Conservation (phyloP, 2,329 filamentous ascomycete species). For the Seiridium cupressi region DNA sequence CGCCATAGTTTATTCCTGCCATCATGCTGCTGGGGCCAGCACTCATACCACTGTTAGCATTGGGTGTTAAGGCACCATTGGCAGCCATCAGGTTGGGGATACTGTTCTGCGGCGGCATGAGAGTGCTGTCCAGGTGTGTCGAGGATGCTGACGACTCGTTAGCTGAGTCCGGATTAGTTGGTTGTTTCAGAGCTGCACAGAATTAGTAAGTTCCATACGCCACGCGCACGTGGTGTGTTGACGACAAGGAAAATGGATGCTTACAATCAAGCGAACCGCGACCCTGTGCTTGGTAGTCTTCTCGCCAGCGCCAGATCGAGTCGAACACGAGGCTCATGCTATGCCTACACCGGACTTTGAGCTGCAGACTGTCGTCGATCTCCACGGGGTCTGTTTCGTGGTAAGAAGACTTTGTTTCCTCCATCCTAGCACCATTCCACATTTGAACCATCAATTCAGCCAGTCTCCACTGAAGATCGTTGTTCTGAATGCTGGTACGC, state of each 20-base stretch:
- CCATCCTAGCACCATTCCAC: conserved; percentile 69
- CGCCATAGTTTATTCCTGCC: conserved; percentile 49
- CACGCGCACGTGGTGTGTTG: conserved; percentile 14
- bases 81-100: conserved; percentile 45
- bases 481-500: conserved; percentile 70
- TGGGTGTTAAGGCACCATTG: conserved; percentile 54
- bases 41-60: conserved; percentile 42
- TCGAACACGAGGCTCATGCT: conserved; percentile 86
- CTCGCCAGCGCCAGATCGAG: conserved; percentile 82
- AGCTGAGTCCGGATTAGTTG: conserved; percentile 79
- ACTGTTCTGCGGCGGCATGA: conserved; percentile 47
- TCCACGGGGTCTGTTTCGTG: conserved; percentile 48
- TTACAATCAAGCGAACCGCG: conserved; percentile 70
- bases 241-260: conserved; percentile 24
- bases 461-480: conserved; percentile 76
- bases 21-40: conserved; percentile 46
- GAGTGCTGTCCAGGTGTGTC: conserved; percentile 61
- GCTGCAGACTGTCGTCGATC: conserved; percentile 70
- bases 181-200: conserved; percentile 72
- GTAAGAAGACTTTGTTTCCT: conserved; percentile 44
- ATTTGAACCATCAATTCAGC: conserved; percentile 86
- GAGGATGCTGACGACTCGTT: conserved; percentile 71
- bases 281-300: conserved; percentile 72
- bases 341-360: conserved; percentile 80
- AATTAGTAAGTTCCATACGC: conserved; percentile 29